phyloP scores from a whole-genome alignment of 2,329 filamentous ascomycete genomes.

The Aureobasidium sp. region DNA sequence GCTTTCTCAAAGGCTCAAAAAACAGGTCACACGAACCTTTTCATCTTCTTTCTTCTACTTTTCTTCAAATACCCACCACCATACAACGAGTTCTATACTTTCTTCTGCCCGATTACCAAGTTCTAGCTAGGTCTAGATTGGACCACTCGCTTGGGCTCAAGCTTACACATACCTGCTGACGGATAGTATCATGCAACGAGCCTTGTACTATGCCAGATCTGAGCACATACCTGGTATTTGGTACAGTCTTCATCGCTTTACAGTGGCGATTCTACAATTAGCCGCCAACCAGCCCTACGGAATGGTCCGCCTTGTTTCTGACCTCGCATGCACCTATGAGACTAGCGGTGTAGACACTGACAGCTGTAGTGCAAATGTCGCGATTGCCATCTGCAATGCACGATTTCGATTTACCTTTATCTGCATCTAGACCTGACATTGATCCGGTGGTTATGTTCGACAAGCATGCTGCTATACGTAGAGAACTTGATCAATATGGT shows the following conservation, averaged over 20 bases:
- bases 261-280: neutral
- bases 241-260: neutral
- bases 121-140: too few relatives aligned
- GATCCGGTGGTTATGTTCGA: too few relatives aligned
- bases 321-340: neutral
- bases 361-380: neutral
- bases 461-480: too few relatives aligned
- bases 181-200: neutral
- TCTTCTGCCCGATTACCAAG: neutral
- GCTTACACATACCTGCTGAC: neutral
- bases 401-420: neutral
- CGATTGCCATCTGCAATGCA: neutral
- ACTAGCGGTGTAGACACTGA: neutral
- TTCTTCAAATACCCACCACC: constrained; percentile 1
- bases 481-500: too few relatives aligned
- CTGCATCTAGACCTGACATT: neutral
- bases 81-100: neutral
- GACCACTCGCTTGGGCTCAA: too few relatives aligned
- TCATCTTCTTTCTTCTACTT: neutral
- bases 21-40: neutral
- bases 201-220: neutral
- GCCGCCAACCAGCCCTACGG: neutral
- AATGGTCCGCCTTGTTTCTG: neutral
- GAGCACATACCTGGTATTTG: too few relatives aligned
- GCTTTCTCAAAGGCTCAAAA: neutral